phyloP scores from a whole-genome alignment of 1,139 yeast genomes.

The Diutina neorugosa region DNA sequence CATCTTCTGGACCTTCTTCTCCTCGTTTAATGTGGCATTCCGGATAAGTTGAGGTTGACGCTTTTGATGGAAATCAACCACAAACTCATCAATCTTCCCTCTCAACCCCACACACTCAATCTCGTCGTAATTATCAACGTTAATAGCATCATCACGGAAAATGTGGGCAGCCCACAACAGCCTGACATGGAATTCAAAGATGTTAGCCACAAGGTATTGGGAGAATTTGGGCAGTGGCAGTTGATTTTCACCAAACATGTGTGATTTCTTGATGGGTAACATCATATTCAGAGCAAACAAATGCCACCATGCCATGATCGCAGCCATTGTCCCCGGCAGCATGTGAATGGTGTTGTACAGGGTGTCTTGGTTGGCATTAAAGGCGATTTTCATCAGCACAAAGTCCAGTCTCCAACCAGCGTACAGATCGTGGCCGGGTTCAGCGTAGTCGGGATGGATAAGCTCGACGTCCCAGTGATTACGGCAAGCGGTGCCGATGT shows the following conservation, averaged over 20 bases:
- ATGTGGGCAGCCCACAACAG: slow-evolving; percentile 31
- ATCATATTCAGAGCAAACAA: slow-evolving; percentile 31
- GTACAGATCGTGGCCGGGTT: slow-evolving; percentile 57
- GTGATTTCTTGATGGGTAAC: slow-evolving; percentile 29
- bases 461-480: slow-evolving; percentile 66
- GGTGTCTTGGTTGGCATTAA: slow-evolving; percentile 36
- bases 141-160: slow-evolving; percentile 15
- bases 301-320: slow-evolving; percentile 35
- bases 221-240: slow-evolving; percentile 25
- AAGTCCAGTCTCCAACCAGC: slow-evolving; percentile 67
- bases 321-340: slow-evolving; percentile 26
- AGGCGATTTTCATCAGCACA: slow-evolving; percentile 65
- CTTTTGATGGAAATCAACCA: slow-evolving; percentile 28
- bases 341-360: slow-evolving; percentile 33
- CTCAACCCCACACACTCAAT: slow-evolving; percentile 28
- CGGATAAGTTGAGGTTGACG: background rate
- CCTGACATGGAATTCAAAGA: slow-evolving; percentile 27
- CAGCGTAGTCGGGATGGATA: slow-evolving; percentile 49
- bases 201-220: slow-evolving; percentile 28
- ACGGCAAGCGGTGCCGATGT: slow-evolving; percentile 5
- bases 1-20: slow-evolving; percentile 28
- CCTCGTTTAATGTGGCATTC: slow-evolving; percentile 11
- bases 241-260: slow-evolving; percentile 26
- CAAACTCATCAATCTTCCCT: slow-evolving; percentile 28
- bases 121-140: slow-evolving; percentile 12